Evolutionary conservation across 1,284 basidiomycete species (phyloP).

Genomic region (Sporisorium reilianum): DNA sequence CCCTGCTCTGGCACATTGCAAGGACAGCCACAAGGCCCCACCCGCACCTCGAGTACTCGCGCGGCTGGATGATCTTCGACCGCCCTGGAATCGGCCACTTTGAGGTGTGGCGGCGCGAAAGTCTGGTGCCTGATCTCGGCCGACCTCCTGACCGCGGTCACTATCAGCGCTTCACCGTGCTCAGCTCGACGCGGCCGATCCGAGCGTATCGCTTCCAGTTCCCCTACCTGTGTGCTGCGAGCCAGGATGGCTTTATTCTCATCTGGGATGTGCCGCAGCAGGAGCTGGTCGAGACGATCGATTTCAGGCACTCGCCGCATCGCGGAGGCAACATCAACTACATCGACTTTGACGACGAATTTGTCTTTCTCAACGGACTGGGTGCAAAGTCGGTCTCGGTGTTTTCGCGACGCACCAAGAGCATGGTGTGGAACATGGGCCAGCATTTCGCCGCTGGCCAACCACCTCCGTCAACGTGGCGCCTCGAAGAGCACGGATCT

Average conservation of each 20-base stretch:
- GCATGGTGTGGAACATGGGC: slow-evolving; percentile 49
- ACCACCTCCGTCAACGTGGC: slow-evolving; percentile 30
- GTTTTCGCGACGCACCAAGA: slow-evolving; percentile 36
- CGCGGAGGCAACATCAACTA: slow-evolving; percentile 56
- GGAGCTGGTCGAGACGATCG: slow-evolving; percentile 36
- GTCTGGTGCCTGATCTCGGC: slow-evolving; percentile 42
- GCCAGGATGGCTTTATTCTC: slow-evolving; percentile 42
- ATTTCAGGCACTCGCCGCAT: slow-evolving; percentile 34
- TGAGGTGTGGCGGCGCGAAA: slow-evolving; percentile 60
- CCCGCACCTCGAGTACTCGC: slow-evolving; percentile 60
- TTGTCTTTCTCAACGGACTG: slow-evolving; percentile 52
- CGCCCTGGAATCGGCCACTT: slow-evolving; percentile 47
- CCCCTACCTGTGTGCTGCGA: slow-evolving; percentile 50
- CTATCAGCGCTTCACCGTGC: slow-evolving; percentile 38
- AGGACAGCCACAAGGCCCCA: slow-evolving; percentile 30
- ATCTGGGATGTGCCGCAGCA: slow-evolving; percentile 49
- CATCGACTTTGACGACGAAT: slow-evolving; percentile 63
- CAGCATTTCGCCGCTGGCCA: slow-evolving; percentile 48
- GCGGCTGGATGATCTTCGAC: slow-evolving; percentile 62
- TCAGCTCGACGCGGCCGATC: slow-evolving; percentile 34
- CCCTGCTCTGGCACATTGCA: slow-evolving; percentile 50
- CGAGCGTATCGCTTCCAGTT: slow-evolving; percentile 61
- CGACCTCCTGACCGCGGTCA: slow-evolving; percentile 47
- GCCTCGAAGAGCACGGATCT: background rate
- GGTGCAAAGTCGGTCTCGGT: slow-evolving; percentile 49